Percentiles rank a stretch among this genome's conserved stretches.
These are phyloP conservation scores for Exsudoporus floridanus DNA, from an alignment of 1,284 basidiomycete species.

Conservation along the genomic window DNA sequence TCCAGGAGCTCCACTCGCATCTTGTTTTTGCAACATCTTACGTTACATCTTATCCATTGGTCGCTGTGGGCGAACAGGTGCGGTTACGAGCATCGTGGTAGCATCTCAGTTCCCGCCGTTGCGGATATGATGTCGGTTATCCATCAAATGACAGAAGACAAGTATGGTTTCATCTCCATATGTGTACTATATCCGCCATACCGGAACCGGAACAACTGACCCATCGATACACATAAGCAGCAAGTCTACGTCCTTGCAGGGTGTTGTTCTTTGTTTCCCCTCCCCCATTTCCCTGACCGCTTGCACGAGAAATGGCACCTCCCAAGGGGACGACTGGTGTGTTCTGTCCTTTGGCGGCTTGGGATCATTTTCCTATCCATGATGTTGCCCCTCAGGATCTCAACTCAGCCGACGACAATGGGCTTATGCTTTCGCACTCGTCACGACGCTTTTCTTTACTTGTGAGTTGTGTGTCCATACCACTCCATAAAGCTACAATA, in stretches of 20 bases:
- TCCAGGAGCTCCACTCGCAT: slow-evolving; percentile 2
- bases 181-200: slow-evolving; percentile 3
- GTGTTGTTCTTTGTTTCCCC: slow-evolving; percentile 4
- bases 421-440: slow-evolving; percentile 64
- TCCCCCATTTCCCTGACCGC: not conserved
- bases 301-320: slow-evolving; percentile 27
- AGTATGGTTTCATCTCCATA: not conserved
- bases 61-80: not conserved
- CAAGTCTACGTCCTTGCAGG: not conserved
- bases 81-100: not conserved
- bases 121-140: not conserved
- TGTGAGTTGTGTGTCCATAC: slow-evolving; percentile 46
- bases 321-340: slow-evolving; percentile 40
- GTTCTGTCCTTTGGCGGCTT: slow-evolving; percentile 9
- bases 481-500: not conserved
- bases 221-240: slow-evolving; percentile 24
- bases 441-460: slow-evolving; percentile 80
- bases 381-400: slow-evolving; percentile 36
- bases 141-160: not conserved
- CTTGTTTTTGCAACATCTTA: not conserved
- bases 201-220: slow-evolving; percentile 1
- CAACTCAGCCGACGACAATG: slow-evolving; percentile 49
- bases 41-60: not conserved
- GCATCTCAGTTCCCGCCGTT: not conserved
- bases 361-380: not conserved